Evolutionary conservation across 2,329 filamentous ascomycete genomes (phyloP).

Genomic region (Diaporthe ilicicola): DNA sequence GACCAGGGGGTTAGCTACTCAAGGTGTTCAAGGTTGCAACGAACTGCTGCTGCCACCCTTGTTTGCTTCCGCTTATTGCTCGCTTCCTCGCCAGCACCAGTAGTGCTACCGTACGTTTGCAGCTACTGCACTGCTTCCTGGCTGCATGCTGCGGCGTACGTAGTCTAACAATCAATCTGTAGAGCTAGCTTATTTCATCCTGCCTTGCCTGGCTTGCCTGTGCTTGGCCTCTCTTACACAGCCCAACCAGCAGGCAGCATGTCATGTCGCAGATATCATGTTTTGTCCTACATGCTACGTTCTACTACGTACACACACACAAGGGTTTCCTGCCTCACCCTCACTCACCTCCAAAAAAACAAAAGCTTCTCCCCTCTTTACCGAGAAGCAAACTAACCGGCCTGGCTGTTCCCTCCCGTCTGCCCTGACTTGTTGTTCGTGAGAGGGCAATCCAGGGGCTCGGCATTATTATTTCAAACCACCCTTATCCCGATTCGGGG

Average conservation of each 20-base stretch:
- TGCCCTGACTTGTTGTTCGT: background rate
- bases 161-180: background rate
- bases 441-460: slow-evolving; percentile 26
- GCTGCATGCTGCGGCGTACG: background rate
- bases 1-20: background rate
- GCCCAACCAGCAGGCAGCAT: background rate
- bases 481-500: slow-evolving; percentile 29
- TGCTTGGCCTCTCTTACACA: background rate
- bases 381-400: background rate
- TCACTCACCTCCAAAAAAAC: background rate
- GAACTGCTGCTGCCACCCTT: slow-evolving; percentile 28
- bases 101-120: too few relatives aligned
- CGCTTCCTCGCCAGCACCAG: background rate
- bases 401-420: background rate
- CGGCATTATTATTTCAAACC: slow-evolving; percentile 30
- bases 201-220: background rate
- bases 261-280: slow-evolving; percentile 8
- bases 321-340: background rate
- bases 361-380: too few relatives aligned
- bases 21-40: slow-evolving; percentile 28
- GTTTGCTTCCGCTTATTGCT: too few relatives aligned
- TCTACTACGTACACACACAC: background rate
- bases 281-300: background rate
- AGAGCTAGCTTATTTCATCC: background rate
- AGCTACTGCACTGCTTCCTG: background rate